Evolutionary conservation across 1,284 basidiomycete species (phyloP), one percentile per base, ranked within the genome.

Genomic region (Apiotrichum sp.): DNA sequence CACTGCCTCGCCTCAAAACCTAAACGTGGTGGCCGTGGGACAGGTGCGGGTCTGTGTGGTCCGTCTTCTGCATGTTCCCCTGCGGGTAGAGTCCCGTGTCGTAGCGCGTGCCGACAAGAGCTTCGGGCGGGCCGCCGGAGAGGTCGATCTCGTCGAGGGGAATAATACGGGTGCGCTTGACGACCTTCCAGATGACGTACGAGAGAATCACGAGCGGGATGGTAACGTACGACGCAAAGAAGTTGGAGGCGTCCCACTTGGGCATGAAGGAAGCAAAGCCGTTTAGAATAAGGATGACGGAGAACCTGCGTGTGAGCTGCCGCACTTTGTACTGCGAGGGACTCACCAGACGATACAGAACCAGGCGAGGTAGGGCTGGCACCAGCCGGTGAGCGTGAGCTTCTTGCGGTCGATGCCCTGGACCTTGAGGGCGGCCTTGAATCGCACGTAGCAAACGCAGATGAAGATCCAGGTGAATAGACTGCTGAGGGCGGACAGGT

Each of bases 391-490:
- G 68, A 80, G 89, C 0, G 88, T 88, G 11, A 93, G 79, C 4
- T 75, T 80, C 7, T 54, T 74, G 48, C 88, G 53, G 56, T 57
- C 58, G 45, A 56, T 51, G 34, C 86, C 85, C 68, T 93, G 89
- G 1, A 75, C 83, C 65, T 85, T 84, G 69, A 85, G 68, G 29
- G 88, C 90, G 6, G 77, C 69, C 68, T 87, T 80, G 79, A 92
- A 92, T 36, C 86, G 84, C 50, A 87, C 67, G 68, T 89, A 91
- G 6, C 85, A 87, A 45, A 88, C 58, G 35, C 78, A 78, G 65
- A 91, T 92, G 56, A 83, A 86, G 64, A 87, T 85, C 89, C 89
- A 92, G 14, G 86, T 87, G 77, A 89, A 80, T 55, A 85, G 71
- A 22, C 83, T 34, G 47, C 53, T 13, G 55, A 68, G 62, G 34